Conservation (phyloP, 2,329 filamentous ascomycete genomes). For the Coniochaeta pulveracea region DNA sequence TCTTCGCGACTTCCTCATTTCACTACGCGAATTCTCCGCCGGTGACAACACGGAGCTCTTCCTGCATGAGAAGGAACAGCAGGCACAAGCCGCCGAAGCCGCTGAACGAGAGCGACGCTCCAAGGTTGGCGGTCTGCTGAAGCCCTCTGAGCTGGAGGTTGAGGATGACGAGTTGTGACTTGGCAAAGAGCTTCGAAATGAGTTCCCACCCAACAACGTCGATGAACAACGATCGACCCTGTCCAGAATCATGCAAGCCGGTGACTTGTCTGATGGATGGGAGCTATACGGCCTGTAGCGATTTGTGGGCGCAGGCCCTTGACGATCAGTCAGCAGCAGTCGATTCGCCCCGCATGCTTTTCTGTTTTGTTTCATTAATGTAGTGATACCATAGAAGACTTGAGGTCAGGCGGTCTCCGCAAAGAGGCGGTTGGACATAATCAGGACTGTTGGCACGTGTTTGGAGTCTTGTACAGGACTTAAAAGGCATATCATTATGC, state of each 20-base stretch:
- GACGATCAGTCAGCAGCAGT: neutral
- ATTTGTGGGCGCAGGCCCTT: neutral
- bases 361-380: conserved; percentile 1
- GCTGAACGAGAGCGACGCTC: conserved; percentile 85
- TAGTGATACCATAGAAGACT: conserved; percentile 5
- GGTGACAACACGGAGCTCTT: conserved; percentile 93
- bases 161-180: conserved; percentile 87
- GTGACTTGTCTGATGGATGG: conserved; percentile 41
- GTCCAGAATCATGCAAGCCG: conserved; percentile 3
- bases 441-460: too few relatives aligned
- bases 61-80: conserved; percentile 88
- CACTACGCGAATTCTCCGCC: conserved; percentile 90
- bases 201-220: conserved; percentile 34
- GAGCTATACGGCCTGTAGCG: conserved; percentile 48
- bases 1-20: conserved; percentile 92
- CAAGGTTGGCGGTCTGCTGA: conserved; percentile 91
- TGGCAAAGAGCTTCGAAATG: conserved; percentile 51
- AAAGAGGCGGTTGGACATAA: too few relatives aligned
- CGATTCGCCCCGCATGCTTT: neutral
- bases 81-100: conserved; percentile 71
- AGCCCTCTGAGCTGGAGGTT: conserved; percentile 90
- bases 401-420: too few relatives aligned
- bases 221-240: neutral
- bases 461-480: too few relatives aligned
- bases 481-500: too few relatives aligned